Percentiles rank a stretch among this genome's conserved stretches.
Evolutionary conservation across 75 land plant genomes (phyloP).

Genomic region (Sequoia sempervirens): DNA sequence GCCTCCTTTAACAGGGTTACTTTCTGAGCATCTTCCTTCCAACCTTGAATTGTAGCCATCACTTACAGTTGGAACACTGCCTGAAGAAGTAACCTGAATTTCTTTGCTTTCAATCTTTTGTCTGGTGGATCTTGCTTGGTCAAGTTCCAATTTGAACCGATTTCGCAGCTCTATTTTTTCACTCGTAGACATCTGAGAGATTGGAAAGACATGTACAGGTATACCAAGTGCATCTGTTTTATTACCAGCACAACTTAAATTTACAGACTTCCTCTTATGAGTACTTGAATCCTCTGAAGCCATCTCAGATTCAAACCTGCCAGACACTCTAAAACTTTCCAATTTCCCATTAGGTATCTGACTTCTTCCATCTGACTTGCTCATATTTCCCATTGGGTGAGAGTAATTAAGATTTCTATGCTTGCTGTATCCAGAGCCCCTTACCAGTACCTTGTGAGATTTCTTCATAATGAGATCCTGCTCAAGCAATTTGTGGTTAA

Average conservation of each 20-base stretch:
- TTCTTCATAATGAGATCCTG: constrained; percentile 5
- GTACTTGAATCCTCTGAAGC: constrained; percentile 22
- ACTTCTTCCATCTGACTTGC: constrained; percentile 32
- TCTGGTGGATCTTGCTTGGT: constrained; percentile 14
- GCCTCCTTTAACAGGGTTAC: neutral
- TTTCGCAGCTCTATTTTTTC: constrained; percentile 30
- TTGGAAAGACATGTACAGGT: neutral
- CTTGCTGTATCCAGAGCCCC: neutral
- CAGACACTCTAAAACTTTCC: constrained; percentile 34
- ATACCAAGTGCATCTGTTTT: neutral
- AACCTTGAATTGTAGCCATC: constrained; percentile 1
- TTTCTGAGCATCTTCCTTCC: neutral
- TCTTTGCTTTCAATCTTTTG: constrained; percentile 15
- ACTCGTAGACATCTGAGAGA: constrained; percentile 14
- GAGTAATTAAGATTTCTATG: constrained; percentile 25
- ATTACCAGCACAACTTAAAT: constrained; percentile 15
- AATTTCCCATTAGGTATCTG: neutral
- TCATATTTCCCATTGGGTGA: constrained; percentile 16
- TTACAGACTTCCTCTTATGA: constrained; percentile 34
- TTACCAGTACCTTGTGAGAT: neutral
- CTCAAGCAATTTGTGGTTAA: neutral
- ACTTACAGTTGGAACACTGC: neutral
- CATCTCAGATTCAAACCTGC: constrained; percentile 27
- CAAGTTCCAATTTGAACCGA: constrained; percentile 22
- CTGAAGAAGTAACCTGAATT: neutral